phyloP scores from a whole-genome alignment of 2,329 filamentous ascomycete genomes.

The Botrytis fragariae region DNA sequence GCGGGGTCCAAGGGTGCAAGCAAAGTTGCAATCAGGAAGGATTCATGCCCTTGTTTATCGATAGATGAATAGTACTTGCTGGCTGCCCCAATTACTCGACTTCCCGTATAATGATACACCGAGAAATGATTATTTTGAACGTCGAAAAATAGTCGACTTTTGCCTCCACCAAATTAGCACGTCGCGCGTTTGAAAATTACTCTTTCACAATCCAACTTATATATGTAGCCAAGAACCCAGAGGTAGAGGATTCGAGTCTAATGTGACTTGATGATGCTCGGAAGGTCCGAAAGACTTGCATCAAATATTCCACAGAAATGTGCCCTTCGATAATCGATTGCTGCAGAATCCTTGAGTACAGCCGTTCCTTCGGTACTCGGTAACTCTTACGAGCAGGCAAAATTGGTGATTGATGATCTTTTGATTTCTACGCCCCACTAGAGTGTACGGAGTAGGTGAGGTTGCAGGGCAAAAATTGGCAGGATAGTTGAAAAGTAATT shows the following conservation, averaged over 20 bases:
- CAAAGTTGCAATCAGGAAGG: slow-evolving; percentile 13
- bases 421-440: slow-evolving; percentile 19
- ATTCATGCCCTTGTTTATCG: slow-evolving; percentile 20
- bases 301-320: slow-evolving; percentile 14
- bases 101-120: neutral
- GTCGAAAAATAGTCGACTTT: neutral
- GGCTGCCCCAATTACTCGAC: neutral
- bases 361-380: slow-evolving; percentile 14
- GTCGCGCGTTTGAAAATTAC: neutral
- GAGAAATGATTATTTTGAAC: neutral
- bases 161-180: neutral
- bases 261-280: neutral
- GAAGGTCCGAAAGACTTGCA: slow-evolving; percentile 16
- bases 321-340: neutral
- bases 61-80: slow-evolving; percentile 14
- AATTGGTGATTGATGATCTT: slow-evolving; percentile 12
- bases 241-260: neutral
- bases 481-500: neutral
- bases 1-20: slow-evolving; percentile 13
- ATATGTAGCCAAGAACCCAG: neutral
- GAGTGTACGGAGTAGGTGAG: slow-evolving; percentile 4
- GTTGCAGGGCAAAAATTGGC: neutral
- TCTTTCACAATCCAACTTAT: neutral
- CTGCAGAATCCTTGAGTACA: slow-evolving; percentile 18
- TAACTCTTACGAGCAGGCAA: slow-evolving; percentile 2